phyloP scores from a whole-genome alignment of 2,329 filamentous ascomycete species.

The Fusarium torulosum region DNA sequence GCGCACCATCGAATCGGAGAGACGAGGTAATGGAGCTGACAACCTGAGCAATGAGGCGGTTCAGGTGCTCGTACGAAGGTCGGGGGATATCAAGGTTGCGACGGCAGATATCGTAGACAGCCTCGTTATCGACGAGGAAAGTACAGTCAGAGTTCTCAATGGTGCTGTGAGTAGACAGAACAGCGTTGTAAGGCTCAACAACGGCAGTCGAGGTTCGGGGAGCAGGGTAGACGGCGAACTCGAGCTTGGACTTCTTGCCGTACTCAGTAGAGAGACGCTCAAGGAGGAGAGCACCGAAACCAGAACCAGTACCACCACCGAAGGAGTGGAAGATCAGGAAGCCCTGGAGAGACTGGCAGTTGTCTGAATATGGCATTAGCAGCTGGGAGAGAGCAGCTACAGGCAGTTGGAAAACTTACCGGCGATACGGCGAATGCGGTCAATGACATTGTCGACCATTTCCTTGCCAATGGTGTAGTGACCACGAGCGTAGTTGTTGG shows the following conservation, averaged over 20 bases:
- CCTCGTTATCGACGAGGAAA: slow-evolving; percentile 82
- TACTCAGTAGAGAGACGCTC: slow-evolving; percentile 80
- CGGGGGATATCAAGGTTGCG: slow-evolving; percentile 78
- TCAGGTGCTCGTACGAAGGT: slow-evolving; percentile 77
- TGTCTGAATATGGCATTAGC: slow-evolving; percentile 62
- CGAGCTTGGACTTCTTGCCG: slow-evolving; percentile 82
- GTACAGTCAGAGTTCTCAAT: slow-evolving; percentile 84
- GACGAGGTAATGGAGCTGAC: slow-evolving; percentile 81
- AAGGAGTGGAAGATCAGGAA: slow-evolving; percentile 83
- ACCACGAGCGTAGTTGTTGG: slow-evolving; percentile 82
- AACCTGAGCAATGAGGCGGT: slow-evolving; percentile 79
- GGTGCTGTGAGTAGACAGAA: slow-evolving; percentile 79
- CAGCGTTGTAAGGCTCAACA: slow-evolving; percentile 80
- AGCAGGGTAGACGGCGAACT: slow-evolving; percentile 79
- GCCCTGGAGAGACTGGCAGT: slow-evolving; percentile 78
- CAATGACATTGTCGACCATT: slow-evolving; percentile 78
- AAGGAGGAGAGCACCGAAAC: slow-evolving; percentile 78
- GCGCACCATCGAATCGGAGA: slow-evolving; percentile 77
- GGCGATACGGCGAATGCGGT: slow-evolving; percentile 76
- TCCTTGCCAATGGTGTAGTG: slow-evolving; percentile 84
- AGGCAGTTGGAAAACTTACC: slow-evolving; percentile 60
- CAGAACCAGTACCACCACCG: slow-evolving; percentile 78
- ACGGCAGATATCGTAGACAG: slow-evolving; percentile 80
- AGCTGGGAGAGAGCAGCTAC: slow-evolving; percentile 4
- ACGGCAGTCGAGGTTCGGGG: slow-evolving; percentile 77